Conservation (phyloP, 2,329 filamentous ascomycete genomes). For the Apiospora pterosperma region DNA sequence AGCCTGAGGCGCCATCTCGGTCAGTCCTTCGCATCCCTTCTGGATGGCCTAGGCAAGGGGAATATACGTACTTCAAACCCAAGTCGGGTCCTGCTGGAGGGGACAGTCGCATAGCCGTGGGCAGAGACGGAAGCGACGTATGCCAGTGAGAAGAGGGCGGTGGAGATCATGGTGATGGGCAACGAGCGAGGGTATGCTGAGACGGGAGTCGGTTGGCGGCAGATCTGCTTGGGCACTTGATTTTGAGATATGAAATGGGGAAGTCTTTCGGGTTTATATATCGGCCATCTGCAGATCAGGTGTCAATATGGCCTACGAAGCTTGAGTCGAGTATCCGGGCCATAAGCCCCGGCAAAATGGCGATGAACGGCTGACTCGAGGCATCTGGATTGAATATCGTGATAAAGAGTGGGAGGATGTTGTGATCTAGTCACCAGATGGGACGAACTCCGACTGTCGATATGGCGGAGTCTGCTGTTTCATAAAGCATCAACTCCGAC, state of each 20-base stretch:
- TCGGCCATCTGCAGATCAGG: neutral
- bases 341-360: neutral
- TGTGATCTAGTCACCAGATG: neutral
- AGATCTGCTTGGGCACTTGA: neutral
- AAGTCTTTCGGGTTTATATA: neutral
- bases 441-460: too few species aligned
- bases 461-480: neutral
- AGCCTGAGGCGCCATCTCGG: conserved; percentile 28
- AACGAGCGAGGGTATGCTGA: neutral
- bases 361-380: neutral
- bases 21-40: neutral
- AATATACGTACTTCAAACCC: conserved; percentile 34
- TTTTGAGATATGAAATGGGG: neutral
- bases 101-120: conserved; percentile 43
- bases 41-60: neutral
- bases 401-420: neutral
- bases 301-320: neutral
- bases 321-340: neutral
- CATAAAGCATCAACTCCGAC: neutral
- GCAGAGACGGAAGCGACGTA: conserved; percentile 23
- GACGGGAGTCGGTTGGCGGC: neutral
- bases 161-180: neutral
- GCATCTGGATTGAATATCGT: neutral
- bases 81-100: conserved; percentile 40
- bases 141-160: conserved; percentile 7